Conservation (phyloP, 176 grass and related monocot genomes). For the Lolium multiflorum region DNA sequence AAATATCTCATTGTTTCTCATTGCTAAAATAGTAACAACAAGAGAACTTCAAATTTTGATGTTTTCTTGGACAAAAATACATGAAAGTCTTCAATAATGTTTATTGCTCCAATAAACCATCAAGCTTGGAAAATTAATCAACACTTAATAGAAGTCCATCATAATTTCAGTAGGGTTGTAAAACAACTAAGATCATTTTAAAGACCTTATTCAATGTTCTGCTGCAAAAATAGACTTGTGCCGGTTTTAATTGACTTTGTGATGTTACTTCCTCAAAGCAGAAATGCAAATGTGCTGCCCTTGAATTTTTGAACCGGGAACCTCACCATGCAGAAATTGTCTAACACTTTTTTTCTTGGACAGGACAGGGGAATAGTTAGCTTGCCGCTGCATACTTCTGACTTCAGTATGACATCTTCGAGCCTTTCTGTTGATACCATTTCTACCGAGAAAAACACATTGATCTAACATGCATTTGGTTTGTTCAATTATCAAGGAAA, state of each 20-base stretch:
- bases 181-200: neutral
- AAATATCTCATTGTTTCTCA: no score
- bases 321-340: no score
- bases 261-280: neutral
- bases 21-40: neutral
- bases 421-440: no score
- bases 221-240: neutral
- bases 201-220: neutral
- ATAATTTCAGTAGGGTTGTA: neutral
- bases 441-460: no score
- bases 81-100: neutral
- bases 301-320: no score
- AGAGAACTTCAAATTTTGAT: neutral
- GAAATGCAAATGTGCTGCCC: neutral
- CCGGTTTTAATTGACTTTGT: neutral
- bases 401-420: no score
- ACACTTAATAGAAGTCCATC: neutral
- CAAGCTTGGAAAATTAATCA: neutral
- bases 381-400: no score
- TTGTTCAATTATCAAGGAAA: no score
- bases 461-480: no score
- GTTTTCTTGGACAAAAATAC: neutral
- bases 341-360: no score
- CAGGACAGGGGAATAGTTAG: no score
- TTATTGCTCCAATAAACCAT: neutral